Base-by-base conservation (phyloP, 139 green algal genomes). In the Volvox africanus region DNA sequence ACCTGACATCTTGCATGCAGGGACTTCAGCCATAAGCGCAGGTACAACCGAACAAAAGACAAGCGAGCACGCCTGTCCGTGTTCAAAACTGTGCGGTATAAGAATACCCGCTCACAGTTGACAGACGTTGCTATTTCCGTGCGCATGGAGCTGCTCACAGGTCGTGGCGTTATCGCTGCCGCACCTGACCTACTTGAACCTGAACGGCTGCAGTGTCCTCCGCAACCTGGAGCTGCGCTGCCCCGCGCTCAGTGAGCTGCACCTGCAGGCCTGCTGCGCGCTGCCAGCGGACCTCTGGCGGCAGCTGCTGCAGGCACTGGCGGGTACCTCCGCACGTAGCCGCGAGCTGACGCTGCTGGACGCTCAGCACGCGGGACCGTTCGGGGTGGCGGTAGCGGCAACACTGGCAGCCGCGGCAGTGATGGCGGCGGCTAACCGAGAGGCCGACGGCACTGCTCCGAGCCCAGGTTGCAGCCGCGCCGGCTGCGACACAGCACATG, bases 191-290 rank as follows among this genome's bases (percentile, higher is more conserved):
- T 67, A 87, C 24, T 92, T 97, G 85, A 93, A 97, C 87, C 82
- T 97, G 6, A 95, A 93, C 87, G 93, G 91, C 85, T 95, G 93
- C 87, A 24, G 22, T 30, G 73, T 91, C 33, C 93, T 97, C 87
- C 65, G 61, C 18, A 24, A 80, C 35, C 93, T 97, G 82, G 93
- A 94, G 91, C 90, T 97, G 88, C 89, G 89, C 71, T 96, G 93
- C 82, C 95, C 95, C 3, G 17, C 26, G 3, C 94, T 97, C 86
- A 37, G 87, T 11, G 88, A 87, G 68, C 85, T 93, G 33, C 89
- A 93, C 37, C 33, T 94, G 67, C 94, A 96, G 76, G 93, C 89
- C 1, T 94, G 92, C 86, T 77, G 86, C 61, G 50, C 73, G 36
- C 86, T 95, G 71, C 84, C 90, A 21, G 50, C 76, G 2, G 36